Evolutionary conservation across 805 yeast genomes (phyloP).

Genomic region (Spathaspora sp.): DNA sequence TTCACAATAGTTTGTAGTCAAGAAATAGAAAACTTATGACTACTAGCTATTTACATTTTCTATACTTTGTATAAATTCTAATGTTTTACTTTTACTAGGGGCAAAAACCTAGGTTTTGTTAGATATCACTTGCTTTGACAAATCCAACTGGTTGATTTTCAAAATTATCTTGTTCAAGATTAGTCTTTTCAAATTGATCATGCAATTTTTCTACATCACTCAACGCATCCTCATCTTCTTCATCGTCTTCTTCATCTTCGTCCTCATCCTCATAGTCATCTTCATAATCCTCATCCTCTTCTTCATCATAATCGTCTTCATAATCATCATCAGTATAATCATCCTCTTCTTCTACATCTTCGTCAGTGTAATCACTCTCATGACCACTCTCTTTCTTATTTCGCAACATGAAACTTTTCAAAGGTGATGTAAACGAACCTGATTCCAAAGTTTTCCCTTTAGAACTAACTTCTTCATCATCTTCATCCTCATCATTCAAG

Average conservation of each 20-base stretch:
- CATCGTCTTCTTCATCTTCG: neutral
- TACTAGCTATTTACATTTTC: neutral
- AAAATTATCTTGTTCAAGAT: neutral
- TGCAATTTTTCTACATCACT: neutral
- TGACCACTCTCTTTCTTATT: constrained; percentile 19
- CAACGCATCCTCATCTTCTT: neutral
- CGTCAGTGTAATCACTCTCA: constrained; percentile 29
- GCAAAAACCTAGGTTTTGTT: neutral
- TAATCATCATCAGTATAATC: constrained; percentile 14
- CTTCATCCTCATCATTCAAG: no score
- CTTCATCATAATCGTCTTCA: constrained; percentile 14
- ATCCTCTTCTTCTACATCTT: constrained; percentile 22
- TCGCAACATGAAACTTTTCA: constrained; percentile 39
- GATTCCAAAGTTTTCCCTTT: constrained; percentile 16
- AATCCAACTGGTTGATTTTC: neutral
- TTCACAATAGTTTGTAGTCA: no score
- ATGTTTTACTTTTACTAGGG: no score
- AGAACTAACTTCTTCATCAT: no score
- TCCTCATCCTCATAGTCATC: constrained; percentile 12
- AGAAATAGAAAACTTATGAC: no score
- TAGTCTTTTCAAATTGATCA: neutral
- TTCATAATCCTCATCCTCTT: constrained; percentile 12
- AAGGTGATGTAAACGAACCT: constrained; percentile 36
- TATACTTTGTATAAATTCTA: neutral
- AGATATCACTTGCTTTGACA: neutral